phyloP scores from a whole-genome alignment of 2,329 filamentous ascomycete genomes.

The Alternaria sp. region DNA sequence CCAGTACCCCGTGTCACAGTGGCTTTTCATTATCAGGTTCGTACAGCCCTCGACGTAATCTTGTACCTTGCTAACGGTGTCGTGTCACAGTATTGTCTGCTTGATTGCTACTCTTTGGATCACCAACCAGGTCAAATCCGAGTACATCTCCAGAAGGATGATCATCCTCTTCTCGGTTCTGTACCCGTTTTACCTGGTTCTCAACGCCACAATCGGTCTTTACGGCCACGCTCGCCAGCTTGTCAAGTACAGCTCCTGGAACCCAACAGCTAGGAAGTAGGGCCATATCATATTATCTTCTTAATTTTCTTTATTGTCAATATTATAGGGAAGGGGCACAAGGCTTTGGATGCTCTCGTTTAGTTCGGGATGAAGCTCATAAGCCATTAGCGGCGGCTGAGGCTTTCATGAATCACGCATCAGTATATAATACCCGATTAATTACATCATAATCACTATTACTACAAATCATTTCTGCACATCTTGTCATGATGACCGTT shows the following conservation, averaged over 20 bases:
- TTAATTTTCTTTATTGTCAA: background rate
- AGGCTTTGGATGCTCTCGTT: background rate
- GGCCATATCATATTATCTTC: background rate
- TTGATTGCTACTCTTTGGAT: constrained; percentile 56
- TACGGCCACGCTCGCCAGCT: constrained; percentile 57
- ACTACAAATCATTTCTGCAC: background rate
- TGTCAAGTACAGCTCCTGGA: constrained; percentile 56
- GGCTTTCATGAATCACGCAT: background rate
- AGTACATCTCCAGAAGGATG: constrained; percentile 52
- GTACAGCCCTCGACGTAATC: constrained; percentile 17
- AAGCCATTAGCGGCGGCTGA: background rate
- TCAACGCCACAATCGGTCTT: constrained; percentile 54
- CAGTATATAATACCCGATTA: background rate
- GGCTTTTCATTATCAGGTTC: constrained; percentile 56
- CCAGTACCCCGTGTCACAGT: constrained; percentile 56
- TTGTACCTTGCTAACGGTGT: constrained; percentile 19
- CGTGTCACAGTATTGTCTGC: constrained; percentile 47
- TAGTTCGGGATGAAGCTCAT: background rate
- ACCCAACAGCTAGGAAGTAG: constrained; percentile 52
- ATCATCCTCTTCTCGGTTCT: constrained; percentile 53
- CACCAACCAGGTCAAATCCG: constrained; percentile 54
- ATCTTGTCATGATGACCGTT: background rate
- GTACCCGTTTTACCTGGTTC: constrained; percentile 54
- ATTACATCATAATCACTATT: background rate
- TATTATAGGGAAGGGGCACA: background rate